Evolutionary conservation across 192 early-diverging fungal genomes (phyloP), one percentile per base, ranked within the genome.

Genomic region (Thamnidium elegans): DNA sequence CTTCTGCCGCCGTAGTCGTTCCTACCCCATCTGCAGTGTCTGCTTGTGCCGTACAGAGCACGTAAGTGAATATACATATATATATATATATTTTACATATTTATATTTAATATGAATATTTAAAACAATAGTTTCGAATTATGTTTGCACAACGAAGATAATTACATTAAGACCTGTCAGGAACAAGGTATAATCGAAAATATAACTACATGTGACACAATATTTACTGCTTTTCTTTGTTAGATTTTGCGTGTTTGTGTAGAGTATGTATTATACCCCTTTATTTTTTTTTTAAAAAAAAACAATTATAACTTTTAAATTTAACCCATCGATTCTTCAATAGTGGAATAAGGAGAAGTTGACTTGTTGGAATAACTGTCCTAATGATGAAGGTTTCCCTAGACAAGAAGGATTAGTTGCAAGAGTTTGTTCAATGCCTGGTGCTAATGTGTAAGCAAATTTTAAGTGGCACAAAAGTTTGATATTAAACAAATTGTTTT

Each of bases 341-440:
- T 54, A 64, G 63, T 64, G 63, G 63, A 46, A 64, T 55, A 64
- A 19, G 39, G 63, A 52, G 39, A 64, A 64, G 30, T 50, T 64
- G 26, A 52, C 50, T 17, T 64, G 63, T 20, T 64, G 63, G 63
- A 64, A 64, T 23, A 64, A 64, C 51, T 64, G 63, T 23, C 63
- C 63, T 53, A 64, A 53, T n/a, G 63, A 64, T 26, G 50, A 26
- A 52, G 63, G 63, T 43, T 52, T 50, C 52, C 50, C 63, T 26
- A 44, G 20, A 13, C 63, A 64, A 39, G 50, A 53, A 39, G 36
- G 63, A 23, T 21, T 64, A 20, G 50, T 51, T 26, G 31, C 63
- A 3, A 44, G 51, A 5, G 17, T n/a, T 15, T 64, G 63, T 64
- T 50, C 63, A 9, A 64, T 64, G 63, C 63, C 63, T 64, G 63